Percentiles rank a stretch among this genome's conserved stretches.
These are phyloP conservation scores for Jamesozyma lodderae DNA, from an alignment of 805 yeast species.

Conservation along the genomic window DNA sequence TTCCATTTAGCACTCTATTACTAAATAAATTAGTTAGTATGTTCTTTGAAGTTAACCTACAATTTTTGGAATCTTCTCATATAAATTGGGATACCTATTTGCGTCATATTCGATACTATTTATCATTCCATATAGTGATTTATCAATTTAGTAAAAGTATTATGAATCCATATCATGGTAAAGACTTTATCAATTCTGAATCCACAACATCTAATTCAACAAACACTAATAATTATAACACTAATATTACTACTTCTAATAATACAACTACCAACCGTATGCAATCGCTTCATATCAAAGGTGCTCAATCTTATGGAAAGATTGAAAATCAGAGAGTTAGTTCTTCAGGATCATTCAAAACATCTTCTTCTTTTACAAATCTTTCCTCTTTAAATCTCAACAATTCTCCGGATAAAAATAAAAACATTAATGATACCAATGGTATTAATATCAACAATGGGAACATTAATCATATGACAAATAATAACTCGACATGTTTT, in stretches of 20 bases:
- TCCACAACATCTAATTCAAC: background rate
- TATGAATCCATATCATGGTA: constrained; percentile 6
- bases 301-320: background rate
- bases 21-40: no score
- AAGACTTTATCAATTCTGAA: background rate
- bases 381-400: background rate
- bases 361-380: background rate
- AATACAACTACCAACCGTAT: background rate
- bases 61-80: no score
- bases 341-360: constrained; percentile 6
- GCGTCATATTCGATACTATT: constrained; percentile 7
- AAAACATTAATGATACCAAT: background rate
- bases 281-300: background rate
- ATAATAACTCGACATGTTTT: background rate
- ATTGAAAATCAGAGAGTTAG: background rate
- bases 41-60: no score
- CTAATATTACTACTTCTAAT: background rate
- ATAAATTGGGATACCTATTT: background rate
- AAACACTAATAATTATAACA: background rate
- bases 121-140: constrained; percentile 26
- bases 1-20: no score
- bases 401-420: background rate
- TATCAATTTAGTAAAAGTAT: constrained; percentile 14
- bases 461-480: background rate
- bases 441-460: background rate